These are phyloP conservation scores for Leishmania arabica DNA, from an alignment of 208 protist genomes.

Conservation along the genomic window DNA sequence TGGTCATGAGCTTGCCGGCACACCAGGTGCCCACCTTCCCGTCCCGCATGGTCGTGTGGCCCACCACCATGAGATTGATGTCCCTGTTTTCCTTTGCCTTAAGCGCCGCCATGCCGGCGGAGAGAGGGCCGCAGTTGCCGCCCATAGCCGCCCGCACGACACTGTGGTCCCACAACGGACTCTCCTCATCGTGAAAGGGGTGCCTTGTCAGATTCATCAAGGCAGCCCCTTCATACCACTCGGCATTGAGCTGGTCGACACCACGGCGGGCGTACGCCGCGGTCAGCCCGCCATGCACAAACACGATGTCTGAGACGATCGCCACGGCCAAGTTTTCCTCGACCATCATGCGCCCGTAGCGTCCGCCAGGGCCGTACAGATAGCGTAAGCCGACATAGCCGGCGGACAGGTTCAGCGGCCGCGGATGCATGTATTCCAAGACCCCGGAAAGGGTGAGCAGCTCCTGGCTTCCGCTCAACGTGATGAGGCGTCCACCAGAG, in stretches of 20 bases:
- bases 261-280: slow-evolving; percentile 29
- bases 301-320: slow-evolving; percentile 40
- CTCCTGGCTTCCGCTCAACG: slow-evolving; percentile 77
- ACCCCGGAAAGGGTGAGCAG: slow-evolving; percentile 34
- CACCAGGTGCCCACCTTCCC: slow-evolving; percentile 26
- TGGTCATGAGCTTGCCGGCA: slow-evolving; percentile 14
- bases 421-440: slow-evolving; percentile 16
- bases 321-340: slow-evolving; percentile 35
- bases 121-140: slow-evolving; percentile 43
- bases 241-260: slow-evolving; percentile 36
- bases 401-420: slow-evolving; percentile 26
- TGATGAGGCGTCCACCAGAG: slow-evolving; percentile 61
- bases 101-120: slow-evolving; percentile 36
- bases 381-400: slow-evolving; percentile 20
- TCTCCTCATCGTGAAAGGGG: slow-evolving; percentile 18
- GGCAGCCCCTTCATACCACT: slow-evolving; percentile 15
- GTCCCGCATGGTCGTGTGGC: slow-evolving; percentile 43
- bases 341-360: slow-evolving; percentile 46
- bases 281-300: slow-evolving; percentile 66
- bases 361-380: slow-evolving; percentile 36
- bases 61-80: slow-evolving; percentile 59
- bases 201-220: slow-evolving; percentile 3
- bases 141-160: slow-evolving; percentile 21
- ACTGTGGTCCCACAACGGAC: slow-evolving; percentile 47
- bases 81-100: slow-evolving; percentile 17